Base-by-base conservation (phyloP, 192 early-diverging fungal species). In the Entrophospora sp. region DNA sequence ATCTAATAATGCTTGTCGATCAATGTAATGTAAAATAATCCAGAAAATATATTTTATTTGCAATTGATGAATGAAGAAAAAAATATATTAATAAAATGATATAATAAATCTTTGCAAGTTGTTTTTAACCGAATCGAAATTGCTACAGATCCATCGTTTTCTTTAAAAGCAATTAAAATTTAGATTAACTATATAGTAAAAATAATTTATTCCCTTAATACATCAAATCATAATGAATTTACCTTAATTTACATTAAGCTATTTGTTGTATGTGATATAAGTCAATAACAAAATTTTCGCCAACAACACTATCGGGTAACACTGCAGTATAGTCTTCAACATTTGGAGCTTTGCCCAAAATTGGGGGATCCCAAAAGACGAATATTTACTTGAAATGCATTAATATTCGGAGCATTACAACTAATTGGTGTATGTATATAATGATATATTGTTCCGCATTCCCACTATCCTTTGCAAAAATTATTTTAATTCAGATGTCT, bases 381-480 rank as follows among this genome's bases (percentile, higher is more conserved):
- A 44, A 61, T 61, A 12, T 31, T 61, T 6, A 61, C 31, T 31
- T 61, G 59, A 43, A 43, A 61, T 43, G 59, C 59, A 34, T 37
- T 37, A 44, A 34, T 31, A 44, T 31, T 22, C 32, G 42, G 22
- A 44, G 32, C 32, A 61, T 8, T 61, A 30, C 59, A 61, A 28
- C 16, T 5, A 35, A 24, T 61, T 9, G 59, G 24, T 44, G 9
- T 28, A 44, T 5, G 5, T 8, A 16, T 61, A 61, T 40, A 16
- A 34, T 61, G 27, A 37, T 12, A n/a, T n/a, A 57, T 36, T 2
- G 55, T 57, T 16, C 55, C 55, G 24, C 32, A 57, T 22, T 51
- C 48, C 48, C 48, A 51, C 48, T 51, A 51, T 28, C 10, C 24
- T 51, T 51, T 51, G n/a, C 48, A 24, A 51, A 51, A 5, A 14